phyloP scores from a whole-genome alignment of 495 filamentous ascomycete genomes.

The Cercophora samala region DNA sequence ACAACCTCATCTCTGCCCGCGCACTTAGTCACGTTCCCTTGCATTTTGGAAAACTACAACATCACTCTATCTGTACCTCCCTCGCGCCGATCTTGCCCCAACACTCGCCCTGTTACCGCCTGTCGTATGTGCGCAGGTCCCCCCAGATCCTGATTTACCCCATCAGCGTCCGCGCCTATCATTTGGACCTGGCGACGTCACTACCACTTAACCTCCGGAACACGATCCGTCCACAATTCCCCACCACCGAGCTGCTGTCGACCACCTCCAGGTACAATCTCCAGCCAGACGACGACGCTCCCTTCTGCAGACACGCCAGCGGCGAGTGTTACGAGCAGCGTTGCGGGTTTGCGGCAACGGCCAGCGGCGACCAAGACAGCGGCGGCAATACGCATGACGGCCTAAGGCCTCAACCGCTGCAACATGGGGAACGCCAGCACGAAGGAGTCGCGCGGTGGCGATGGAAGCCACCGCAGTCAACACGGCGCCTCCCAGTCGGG shows the following conservation, averaged over 20 bases:
- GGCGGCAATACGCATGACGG: conserved; percentile 17
- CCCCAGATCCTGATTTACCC: not conserved
- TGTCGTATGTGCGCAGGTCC: not conserved
- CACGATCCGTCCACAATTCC: not conserved
- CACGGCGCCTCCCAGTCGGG: conserved; percentile 19
- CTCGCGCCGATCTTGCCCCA: not conserved
- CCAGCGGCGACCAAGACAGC: not conserved
- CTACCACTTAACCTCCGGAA: not conserved
- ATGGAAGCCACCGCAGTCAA: conserved; percentile 27
- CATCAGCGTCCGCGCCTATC: not conserved
- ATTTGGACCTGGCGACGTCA: not conserved
- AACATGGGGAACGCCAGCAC: conserved; percentile 36
- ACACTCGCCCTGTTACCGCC: not conserved
- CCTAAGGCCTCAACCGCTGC: conserved; percentile 8
- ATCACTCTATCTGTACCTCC: not conserved
- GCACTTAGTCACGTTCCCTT: not conserved
- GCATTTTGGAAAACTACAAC: not conserved
- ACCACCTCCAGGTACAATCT: not conserved
- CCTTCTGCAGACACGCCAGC: not conserved
- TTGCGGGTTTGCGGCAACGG: not conserved
- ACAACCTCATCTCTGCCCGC: not conserved
- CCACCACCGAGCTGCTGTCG: not conserved
- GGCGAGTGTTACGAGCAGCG: not conserved
- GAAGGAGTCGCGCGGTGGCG: conserved; percentile 32
- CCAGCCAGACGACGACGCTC: not conserved